Percentiles rank a stretch among this genome's conserved stretches.
Conservation (phyloP, 1,284 basidiomycete species). For the Austropuccinia psidii region DNA sequence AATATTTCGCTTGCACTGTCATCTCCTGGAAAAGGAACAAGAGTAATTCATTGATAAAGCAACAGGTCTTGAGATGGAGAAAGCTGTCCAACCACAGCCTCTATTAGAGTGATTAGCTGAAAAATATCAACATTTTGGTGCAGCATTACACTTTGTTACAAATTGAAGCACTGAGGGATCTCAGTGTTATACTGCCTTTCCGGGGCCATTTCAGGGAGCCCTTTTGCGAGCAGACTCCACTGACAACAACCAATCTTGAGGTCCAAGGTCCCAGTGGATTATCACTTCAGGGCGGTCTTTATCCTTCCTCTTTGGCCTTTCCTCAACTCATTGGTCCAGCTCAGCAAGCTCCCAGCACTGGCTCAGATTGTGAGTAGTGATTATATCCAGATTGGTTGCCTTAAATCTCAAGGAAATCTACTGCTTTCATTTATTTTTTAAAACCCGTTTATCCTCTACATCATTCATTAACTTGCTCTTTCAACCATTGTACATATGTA, state of each 20-base stretch:
- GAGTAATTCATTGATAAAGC: conserved; percentile 92
- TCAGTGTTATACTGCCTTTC: conserved; percentile 98
- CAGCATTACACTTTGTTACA: conserved; percentile 66
- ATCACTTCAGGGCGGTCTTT: too few species aligned
- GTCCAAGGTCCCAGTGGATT: too few species aligned
- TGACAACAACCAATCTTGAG: background rate
- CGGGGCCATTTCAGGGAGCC: conserved; percentile 55
- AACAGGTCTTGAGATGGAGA: conserved; percentile 93
- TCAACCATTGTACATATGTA: too few species aligned
- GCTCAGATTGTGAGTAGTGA: conserved; percentile 16
- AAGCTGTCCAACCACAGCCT: conserved; percentile 65
- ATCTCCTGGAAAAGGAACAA: conserved; percentile 63
- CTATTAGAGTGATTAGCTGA: conserved; percentile 99
- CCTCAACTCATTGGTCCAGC: background rate
- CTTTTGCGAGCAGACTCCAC: background rate
- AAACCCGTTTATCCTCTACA: too few species aligned
- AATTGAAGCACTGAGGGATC: conserved; percentile 84
- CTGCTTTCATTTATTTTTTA: too few species aligned
- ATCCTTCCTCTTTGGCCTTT: too few species aligned
- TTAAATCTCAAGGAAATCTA: too few species aligned
- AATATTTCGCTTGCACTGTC: conserved; percentile 40
- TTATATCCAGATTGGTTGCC: too few species aligned
- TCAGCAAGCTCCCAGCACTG: conserved; percentile 34
- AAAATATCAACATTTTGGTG: conserved; percentile 95
- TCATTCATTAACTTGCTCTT: too few species aligned